These are phyloP conservation scores for Jackrogersella minutella DNA, from an alignment of 495 filamentous ascomycete genomes.

Conservation along the genomic window DNA sequence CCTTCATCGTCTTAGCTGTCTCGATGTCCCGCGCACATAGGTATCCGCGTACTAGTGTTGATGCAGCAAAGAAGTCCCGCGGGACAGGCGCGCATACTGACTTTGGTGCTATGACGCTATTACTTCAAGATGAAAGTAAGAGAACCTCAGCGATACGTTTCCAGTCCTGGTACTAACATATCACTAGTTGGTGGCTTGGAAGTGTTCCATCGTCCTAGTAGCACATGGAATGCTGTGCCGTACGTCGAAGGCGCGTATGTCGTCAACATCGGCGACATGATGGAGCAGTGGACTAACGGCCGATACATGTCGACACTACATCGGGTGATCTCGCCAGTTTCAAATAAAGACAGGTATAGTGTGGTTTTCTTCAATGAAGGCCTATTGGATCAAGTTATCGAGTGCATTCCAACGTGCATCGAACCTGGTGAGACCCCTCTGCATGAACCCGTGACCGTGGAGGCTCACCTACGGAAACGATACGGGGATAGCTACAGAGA, in stretches of 20 bases:
- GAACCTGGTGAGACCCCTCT: conserved; percentile 39
- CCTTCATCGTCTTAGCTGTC: conserved; percentile 23
- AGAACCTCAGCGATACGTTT: not conserved
- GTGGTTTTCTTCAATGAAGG: conserved; percentile 60
- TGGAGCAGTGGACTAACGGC: conserved; percentile 56
- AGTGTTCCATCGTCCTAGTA: conserved; percentile 52
- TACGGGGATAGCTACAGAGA: conserved; percentile 45
- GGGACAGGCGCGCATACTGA: conserved; percentile 61
- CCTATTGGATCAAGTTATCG: conserved; percentile 45
- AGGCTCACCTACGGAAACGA: conserved; percentile 50
- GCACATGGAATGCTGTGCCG: conserved; percentile 54
- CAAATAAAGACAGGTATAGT: conserved; percentile 57
- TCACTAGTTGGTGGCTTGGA: conserved; percentile 51
- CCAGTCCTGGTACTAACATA: not conserved
- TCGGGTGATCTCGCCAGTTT: conserved; percentile 55
- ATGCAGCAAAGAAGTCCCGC: conserved; percentile 42
- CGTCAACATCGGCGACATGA: conserved; percentile 62
- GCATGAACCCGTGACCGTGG: conserved; percentile 46
- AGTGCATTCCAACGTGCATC: conserved; percentile 48
- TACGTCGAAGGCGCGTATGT: conserved; percentile 59
- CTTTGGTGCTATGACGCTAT: conserved; percentile 57
- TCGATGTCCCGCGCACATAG: conserved; percentile 47
- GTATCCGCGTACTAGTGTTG: conserved; percentile 35
- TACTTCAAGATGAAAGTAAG: conserved; percentile 54
- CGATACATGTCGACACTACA: conserved; percentile 59